Conservation (phyloP, 371 early-diverging fungal genomes). For the Cokeromyces recurvatus region DNA sequence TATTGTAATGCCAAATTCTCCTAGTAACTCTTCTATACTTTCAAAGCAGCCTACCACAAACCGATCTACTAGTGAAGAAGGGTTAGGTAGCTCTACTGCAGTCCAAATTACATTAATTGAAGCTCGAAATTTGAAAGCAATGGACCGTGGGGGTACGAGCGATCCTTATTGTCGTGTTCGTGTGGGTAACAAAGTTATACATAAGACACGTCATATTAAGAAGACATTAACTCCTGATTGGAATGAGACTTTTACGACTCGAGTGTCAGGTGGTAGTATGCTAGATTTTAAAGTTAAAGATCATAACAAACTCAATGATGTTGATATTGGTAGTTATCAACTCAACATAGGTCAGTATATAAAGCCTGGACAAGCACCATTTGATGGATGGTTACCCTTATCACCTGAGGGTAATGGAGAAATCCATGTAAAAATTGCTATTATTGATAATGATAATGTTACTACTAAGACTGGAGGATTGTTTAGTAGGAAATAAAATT, state of each 20-base stretch:
- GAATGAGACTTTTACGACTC: conserved; percentile 33
- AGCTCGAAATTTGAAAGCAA: conserved; percentile 55
- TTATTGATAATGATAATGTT: conserved; percentile 5
- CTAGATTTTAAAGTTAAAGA: conserved; percentile 66
- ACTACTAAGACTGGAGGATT: conserved; percentile 10
- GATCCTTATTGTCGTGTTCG: conserved; percentile 62
- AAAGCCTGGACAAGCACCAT: conserved; percentile 27
- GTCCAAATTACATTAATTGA: conserved; percentile 46
- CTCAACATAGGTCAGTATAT: conserved; percentile 46
- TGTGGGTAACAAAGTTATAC: conserved; percentile 55
- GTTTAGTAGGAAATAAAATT: conserved; percentile 15
- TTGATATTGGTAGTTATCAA: conserved; percentile 60
- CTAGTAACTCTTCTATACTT: conserved; percentile 14
- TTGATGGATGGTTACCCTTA: conserved; percentile 45
- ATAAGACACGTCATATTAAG: conserved; percentile 76
- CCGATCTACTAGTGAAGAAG: neutral
- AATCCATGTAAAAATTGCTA: conserved; percentile 28
- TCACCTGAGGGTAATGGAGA: conserved; percentile 40
- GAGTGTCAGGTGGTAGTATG: conserved; percentile 25
- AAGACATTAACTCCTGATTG: conserved; percentile 75
- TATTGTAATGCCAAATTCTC: conserved; percentile 4
- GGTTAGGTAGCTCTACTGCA: conserved; percentile 31
- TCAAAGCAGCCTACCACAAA: conserved; percentile 3
- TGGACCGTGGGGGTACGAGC: conserved; percentile 55
- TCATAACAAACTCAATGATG: conserved; percentile 65